Conservation (phyloP, 1,284 basidiomycete genomes). For the Ganoderma sinense region DNA sequence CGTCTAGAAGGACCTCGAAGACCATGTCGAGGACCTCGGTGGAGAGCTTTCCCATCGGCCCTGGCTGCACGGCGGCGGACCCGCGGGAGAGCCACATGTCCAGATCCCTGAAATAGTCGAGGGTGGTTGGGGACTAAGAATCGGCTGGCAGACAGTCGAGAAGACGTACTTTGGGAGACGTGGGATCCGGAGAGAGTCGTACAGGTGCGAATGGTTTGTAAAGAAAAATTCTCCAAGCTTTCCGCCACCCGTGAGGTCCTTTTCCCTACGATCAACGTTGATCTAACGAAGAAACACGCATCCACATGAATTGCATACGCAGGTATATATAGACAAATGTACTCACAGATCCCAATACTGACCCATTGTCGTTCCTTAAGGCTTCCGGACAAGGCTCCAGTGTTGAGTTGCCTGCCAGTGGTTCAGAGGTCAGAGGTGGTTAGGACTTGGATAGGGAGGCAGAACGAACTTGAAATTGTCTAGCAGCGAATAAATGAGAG, state of each 20-base stretch:
- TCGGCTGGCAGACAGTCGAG: not conserved
- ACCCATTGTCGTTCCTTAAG: not conserved
- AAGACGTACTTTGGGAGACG: not conserved
- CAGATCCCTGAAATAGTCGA: not conserved
- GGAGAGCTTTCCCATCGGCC: slow-evolving; percentile 3
- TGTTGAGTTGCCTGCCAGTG: no score
- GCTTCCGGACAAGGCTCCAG: no score
- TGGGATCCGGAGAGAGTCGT: not conserved
- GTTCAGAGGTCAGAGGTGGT: not conserved
- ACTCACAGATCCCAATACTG: not conserved
- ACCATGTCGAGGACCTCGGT: slow-evolving; percentile 2
- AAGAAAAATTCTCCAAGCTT: not conserved
- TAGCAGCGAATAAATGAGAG: not conserved
- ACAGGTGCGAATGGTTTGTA: not conserved
- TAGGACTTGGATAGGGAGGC: not conserved
- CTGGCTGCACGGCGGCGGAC: not conserved
- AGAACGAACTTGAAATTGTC: not conserved
- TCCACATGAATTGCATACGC: not conserved
- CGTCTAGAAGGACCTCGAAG: not conserved
- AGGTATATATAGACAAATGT: not conserved
- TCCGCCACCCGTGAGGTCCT: not conserved
- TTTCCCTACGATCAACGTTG: not conserved
- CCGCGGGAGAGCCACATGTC: slow-evolving; percentile 4
- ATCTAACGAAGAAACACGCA: not conserved
- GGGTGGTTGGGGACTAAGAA: not conserved